Base-by-base conservation (phyloP, 148 eudicot species). In the Beta vulgaris region DNA sequence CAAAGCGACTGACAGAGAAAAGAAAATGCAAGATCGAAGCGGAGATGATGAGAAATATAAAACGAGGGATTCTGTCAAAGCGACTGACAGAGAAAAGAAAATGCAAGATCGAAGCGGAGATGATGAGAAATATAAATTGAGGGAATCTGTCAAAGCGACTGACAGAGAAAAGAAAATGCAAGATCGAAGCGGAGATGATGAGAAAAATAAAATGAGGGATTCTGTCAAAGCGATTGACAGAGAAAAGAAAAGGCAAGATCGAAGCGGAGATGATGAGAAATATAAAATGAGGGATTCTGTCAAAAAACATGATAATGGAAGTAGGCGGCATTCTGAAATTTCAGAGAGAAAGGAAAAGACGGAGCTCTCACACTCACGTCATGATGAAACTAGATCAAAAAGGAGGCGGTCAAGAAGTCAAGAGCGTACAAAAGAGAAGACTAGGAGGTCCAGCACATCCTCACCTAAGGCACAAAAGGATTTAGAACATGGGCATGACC, bases 381-480 rank as follows among this genome's bases (percentile, higher is more conserved):
- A 71, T 77, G 89, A 85, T 53, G 92, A 87, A 78, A 80, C 82
- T 66, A 88, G 79, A 79, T 37, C 74, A 61, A 92, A 85, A 84
- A 88, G 85, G 79, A 85, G 91, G 83, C 88, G 90, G 69, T 90
- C 97, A 28, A 81, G 87, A 84, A 92, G 96, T 86, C 87, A 76
- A 82, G 98, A 95, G 81, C 88, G 61, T 79, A 84, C 60, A n/a
- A 85, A 77, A 74, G 88, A 83, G 40, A 85, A 80, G 75, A 85
- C 62, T 79, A 84, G 89, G 81, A 86, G 88, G 84, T 84, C 96
- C 53, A 51, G 39, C 43, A 85, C 98, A 29, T 75, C 73, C 49
- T 94, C 96, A 66, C 93, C 96, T n/a, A 86, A 82, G 82, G 73
- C 78, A 35, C 84, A 76, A 23, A 86, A 90, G 81, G 86, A 51